These are phyloP conservation scores for Emydomyces testavorans DNA, from an alignment of 2,329 filamentous ascomycete genomes.

Conservation along the genomic window DNA sequence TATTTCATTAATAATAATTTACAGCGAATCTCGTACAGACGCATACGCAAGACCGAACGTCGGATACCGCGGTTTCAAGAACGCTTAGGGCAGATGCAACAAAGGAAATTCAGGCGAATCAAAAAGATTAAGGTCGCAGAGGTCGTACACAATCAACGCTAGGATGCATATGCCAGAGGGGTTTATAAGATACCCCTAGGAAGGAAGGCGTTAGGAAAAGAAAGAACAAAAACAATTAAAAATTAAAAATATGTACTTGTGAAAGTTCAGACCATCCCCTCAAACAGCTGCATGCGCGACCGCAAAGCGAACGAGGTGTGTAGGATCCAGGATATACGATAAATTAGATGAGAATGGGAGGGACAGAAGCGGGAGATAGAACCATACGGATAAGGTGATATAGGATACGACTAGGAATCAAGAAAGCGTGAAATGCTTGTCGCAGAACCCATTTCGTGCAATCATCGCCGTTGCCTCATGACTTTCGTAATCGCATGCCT, in stretches of 20 bases:
- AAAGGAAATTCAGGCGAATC: neutral
- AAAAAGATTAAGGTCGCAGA: neutral
- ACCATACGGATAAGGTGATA: neutral
- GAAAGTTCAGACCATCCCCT: neutral
- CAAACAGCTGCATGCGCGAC: neutral
- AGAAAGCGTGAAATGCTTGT: neutral
- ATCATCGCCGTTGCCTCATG: slow-evolving; percentile 44
- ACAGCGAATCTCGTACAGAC: slow-evolving; percentile 3
- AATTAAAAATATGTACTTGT: neutral
- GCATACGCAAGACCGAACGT: neutral
- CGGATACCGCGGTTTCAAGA: neutral
- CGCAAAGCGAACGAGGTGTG: neutral
- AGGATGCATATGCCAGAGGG: neutral
- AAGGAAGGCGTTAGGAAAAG: neutral
- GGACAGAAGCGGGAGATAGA: neutral
- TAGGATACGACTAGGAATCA: neutral
- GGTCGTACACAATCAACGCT: neutral
- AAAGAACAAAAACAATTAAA: neutral
- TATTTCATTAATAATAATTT: slow-evolving; percentile 1
- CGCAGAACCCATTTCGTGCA: neutral
- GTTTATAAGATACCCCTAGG: slow-evolving; percentile 3
- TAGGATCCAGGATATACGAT: neutral
- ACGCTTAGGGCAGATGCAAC: neutral
- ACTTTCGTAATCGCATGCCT: slow-evolving; percentile 91
- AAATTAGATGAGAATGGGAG: neutral